Evolutionary conservation across 2,329 filamentous ascomycete species (phyloP).

Genomic region (Xylaria sp.): DNA sequence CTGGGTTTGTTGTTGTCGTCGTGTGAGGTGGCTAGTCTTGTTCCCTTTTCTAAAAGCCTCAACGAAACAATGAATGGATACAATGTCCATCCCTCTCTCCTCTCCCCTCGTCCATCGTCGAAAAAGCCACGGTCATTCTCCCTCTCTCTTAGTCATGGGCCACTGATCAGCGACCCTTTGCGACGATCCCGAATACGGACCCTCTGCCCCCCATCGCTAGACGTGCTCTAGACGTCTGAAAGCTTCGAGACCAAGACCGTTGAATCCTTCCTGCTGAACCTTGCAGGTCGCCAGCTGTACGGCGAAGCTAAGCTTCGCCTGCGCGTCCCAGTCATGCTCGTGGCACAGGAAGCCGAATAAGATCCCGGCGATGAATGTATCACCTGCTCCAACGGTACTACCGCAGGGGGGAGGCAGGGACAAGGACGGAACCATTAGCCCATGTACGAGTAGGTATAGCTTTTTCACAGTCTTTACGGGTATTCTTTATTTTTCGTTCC

Average conservation of each 20-base stretch:
- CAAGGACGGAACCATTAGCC: conserved; percentile 11
- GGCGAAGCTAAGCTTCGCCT: conserved; percentile 52
- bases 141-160: background rate
- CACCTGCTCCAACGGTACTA: conserved; percentile 67
- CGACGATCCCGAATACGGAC: background rate
- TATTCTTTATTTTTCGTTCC: background rate
- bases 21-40: background rate
- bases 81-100: background rate
- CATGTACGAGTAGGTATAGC: background rate
- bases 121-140: background rate
- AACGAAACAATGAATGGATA: background rate
- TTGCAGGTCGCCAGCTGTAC: conserved; percentile 64
- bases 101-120: background rate
- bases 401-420: conserved; percentile 14
- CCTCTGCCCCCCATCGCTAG: conserved; percentile 2
- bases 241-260: conserved; percentile 39
- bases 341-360: conserved; percentile 55
- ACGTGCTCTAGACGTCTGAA: conserved; percentile 22
- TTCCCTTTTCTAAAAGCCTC: background rate
- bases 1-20: background rate
- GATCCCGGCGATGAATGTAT: conserved; percentile 70
- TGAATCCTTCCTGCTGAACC: conserved; percentile 62
- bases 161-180: background rate
- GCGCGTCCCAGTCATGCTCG: conserved; percentile 43
- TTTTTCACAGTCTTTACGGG: background rate